Evolutionary conservation across 192 early-diverging fungal species (phyloP).

Genomic region (Haplosporangium gracile): DNA sequence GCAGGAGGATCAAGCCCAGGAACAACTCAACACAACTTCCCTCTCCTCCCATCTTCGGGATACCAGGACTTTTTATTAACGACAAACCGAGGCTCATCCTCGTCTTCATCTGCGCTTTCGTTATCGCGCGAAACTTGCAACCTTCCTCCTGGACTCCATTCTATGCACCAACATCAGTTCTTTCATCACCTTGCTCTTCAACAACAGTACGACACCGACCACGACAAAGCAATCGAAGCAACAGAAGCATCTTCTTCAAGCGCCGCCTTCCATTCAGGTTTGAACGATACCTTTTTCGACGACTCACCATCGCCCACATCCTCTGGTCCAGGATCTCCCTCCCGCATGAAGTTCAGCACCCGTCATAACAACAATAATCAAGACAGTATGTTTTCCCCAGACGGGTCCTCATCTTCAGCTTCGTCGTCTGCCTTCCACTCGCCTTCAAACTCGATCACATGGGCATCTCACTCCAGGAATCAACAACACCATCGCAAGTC

Average conservation of each 20-base stretch:
- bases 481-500: background rate
- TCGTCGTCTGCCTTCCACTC: constrained; percentile 20
- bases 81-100: background rate
- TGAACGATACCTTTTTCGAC: background rate
- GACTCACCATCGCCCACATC: background rate
- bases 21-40: background rate
- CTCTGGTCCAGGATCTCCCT: background rate
- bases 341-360: background rate
- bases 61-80: background rate
- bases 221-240: background rate
- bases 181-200: constrained; percentile 26
- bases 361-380: background rate
- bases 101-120: background rate
- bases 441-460: constrained; percentile 30
- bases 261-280: background rate
- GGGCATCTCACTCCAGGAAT: constrained; percentile 23
- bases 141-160: background rate
- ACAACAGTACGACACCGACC: background rate
- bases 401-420: background rate
- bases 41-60: background rate
- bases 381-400: background rate
- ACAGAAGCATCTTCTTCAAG: background rate
- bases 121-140: background rate
- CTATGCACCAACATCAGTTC: constrained; percentile 14
- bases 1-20: background rate